These are phyloP conservation scores for Clathrus columnatus DNA, from an alignment of 768 basidiomycete genomes.

Conservation along the genomic window DNA sequence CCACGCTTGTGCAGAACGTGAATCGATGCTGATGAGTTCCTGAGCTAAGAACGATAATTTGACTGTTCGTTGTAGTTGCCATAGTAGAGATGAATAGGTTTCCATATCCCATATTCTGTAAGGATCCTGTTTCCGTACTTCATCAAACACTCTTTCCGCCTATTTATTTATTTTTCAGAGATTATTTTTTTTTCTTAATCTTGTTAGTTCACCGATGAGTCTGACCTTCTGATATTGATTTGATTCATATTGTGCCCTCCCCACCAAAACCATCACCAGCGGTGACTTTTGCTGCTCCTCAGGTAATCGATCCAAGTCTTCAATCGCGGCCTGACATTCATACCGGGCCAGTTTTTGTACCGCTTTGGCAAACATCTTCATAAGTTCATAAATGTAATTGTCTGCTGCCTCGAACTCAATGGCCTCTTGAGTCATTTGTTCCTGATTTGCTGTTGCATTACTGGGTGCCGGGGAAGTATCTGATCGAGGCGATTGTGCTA, in stretches of 20 bases:
- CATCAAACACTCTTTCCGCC: slow-evolving; percentile 87
- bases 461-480: slow-evolving; percentile 57
- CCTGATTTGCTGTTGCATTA: slow-evolving; percentile 56
- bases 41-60: slow-evolving; percentile 89
- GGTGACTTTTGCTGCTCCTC: slow-evolving; percentile 62
- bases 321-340: slow-evolving; percentile 65
- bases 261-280: slow-evolving; percentile 75
- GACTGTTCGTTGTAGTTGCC: slow-evolving; percentile 83
- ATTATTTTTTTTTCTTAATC: slow-evolving; percentile 16
- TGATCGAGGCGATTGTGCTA: slow-evolving; percentile 51
- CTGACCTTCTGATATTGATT: slow-evolving; percentile 83
- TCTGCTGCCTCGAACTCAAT: slow-evolving; percentile 72
- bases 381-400: slow-evolving; percentile 71
- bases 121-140: slow-evolving; percentile 77
- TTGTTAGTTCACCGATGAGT: slow-evolving; percentile 6
- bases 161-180: slow-evolving; percentile 23
- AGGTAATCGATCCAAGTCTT: slow-evolving; percentile 71
- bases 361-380: slow-evolving; percentile 75
- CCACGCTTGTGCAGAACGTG: slow-evolving; percentile 86
- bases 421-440: slow-evolving; percentile 62
- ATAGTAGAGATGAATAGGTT: slow-evolving; percentile 89
- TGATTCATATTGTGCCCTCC: slow-evolving; percentile 82
- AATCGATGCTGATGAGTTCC: slow-evolving; percentile 76
- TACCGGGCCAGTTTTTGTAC: slow-evolving; percentile 67
- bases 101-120: slow-evolving; percentile 91